Conservation (phyloP, 2,329 filamentous ascomycete species). For the Fusarium sp. region DNA sequence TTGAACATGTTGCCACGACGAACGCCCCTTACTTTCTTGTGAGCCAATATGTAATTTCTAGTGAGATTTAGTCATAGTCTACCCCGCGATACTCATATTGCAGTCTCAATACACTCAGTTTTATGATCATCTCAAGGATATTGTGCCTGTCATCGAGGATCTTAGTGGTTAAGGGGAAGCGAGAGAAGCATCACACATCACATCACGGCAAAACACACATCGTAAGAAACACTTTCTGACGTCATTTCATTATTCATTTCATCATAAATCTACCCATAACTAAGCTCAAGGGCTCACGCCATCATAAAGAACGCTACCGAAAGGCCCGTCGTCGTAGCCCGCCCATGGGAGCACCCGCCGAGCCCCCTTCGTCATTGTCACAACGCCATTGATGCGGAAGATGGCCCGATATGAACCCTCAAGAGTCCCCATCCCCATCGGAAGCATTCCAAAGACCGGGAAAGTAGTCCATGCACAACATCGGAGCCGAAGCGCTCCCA, state of each 20-base stretch:
- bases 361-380: constrained; percentile 13
- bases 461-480: constrained; percentile 26
- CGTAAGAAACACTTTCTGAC: background rate
- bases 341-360: constrained; percentile 22
- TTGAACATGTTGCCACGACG: constrained; percentile 3
- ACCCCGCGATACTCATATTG: background rate
- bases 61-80: constrained; percentile 1
- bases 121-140: background rate
- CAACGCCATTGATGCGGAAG: background rate
- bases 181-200: background rate
- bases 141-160: background rate
- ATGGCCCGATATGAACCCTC: background rate
- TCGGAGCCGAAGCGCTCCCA: constrained; percentile 33
- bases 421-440: background rate
- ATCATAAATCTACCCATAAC: background rate
- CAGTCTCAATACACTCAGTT: background rate
- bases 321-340: constrained; percentile 19
- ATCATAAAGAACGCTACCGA: constrained; percentile 24
- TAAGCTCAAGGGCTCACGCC: constrained; percentile 7
- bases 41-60: background rate
- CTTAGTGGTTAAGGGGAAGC: background rate
- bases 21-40: constrained; percentile 14
- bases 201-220: background rate
- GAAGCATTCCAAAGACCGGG: constrained; percentile 4
- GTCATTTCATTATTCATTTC: constrained; percentile 7